phyloP scores from a whole-genome alignment of 2,329 filamentous ascomycete genomes.

The Phaeosphaeria sp. region DNA sequence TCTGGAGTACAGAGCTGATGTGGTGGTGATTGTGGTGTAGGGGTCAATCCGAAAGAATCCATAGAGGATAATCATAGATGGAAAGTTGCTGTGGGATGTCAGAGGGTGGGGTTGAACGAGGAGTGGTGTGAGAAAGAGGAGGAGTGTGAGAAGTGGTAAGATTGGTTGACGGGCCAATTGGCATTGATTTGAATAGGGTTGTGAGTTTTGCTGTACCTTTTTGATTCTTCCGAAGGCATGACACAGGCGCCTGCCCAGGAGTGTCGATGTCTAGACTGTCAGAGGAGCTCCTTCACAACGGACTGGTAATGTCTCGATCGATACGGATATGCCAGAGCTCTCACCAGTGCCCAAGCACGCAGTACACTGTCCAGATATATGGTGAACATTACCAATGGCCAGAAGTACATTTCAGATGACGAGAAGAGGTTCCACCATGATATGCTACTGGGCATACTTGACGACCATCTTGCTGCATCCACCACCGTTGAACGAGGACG shows the following conservation, averaged over 20 bases:
- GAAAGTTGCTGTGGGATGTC: background rate
- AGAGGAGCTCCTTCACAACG: background rate
- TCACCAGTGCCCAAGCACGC: background rate
- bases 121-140: background rate
- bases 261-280: background rate
- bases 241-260: too few relatives aligned
- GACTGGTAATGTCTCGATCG: background rate
- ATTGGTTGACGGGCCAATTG: too few relatives aligned
- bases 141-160: background rate
- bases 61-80: background rate
- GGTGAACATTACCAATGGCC: background rate
- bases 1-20: too few relatives aligned
- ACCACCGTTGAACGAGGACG: background rate
- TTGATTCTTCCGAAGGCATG: too few relatives aligned
- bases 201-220: too few relatives aligned
- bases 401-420: conserved; percentile 8
- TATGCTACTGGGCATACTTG: conserved; percentile 18
- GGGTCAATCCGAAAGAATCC: background rate
- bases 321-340: background rate
- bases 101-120: background rate
- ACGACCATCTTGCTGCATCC: background rate
- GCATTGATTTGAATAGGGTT: too few relatives aligned
- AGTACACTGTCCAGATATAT: background rate
- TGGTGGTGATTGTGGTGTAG: background rate
- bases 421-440: conserved; percentile 8